A percentile compares a stretch with the other conserved stretches of the same genome.
Evolutionary conservation across 805 yeast genomes (phyloP).

Genomic region (Lipomyces sp.): DNA sequence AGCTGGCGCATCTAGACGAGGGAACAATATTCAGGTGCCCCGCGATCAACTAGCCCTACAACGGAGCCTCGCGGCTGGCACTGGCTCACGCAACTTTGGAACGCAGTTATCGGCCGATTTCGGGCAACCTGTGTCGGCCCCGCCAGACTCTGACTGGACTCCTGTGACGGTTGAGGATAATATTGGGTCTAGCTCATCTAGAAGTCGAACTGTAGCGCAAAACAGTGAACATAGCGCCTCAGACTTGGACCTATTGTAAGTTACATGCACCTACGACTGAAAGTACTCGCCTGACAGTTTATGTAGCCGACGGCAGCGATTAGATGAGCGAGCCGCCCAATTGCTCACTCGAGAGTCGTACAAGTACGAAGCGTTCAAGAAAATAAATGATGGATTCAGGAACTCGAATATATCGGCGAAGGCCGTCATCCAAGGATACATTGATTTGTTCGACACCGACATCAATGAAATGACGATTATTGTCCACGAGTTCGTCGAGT

Average conservation of each 20-base stretch:
- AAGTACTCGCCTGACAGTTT: not conserved
- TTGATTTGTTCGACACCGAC: slow-evolving; percentile 29
- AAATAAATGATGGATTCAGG: slow-evolving; percentile 19
- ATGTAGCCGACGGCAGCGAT: slow-evolving; percentile 24
- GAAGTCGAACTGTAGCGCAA: not conserved
- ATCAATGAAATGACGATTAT: slow-evolving; percentile 26
- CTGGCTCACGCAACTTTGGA: slow-evolving; percentile 18
- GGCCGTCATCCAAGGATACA: slow-evolving; percentile 28
- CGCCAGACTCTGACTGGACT: slow-evolving; percentile 9
- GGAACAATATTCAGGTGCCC: not conserved
- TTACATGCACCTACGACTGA: not conserved
- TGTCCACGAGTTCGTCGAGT: slow-evolving; percentile 33
- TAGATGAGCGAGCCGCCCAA: slow-evolving; percentile 33
- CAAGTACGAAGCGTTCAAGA: slow-evolving; percentile 21
- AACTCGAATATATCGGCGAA: slow-evolving; percentile 18
- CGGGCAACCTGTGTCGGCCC: slow-evolving; percentile 10
- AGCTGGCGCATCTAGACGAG: not conserved
- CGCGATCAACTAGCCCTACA: slow-evolving; percentile 9
- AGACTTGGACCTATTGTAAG: slow-evolving; percentile 13
- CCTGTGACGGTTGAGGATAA: not conserved
- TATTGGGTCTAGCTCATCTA: not conserved
- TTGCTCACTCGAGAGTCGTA: slow-evolving; percentile 20
- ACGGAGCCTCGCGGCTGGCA: not conserved
- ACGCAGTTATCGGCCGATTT: slow-evolving; percentile 23
- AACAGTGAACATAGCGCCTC: slow-evolving; percentile 10